phyloP scores from a whole-genome alignment of 2,329 filamentous ascomycete species.

The Colletotrichum sp. region DNA sequence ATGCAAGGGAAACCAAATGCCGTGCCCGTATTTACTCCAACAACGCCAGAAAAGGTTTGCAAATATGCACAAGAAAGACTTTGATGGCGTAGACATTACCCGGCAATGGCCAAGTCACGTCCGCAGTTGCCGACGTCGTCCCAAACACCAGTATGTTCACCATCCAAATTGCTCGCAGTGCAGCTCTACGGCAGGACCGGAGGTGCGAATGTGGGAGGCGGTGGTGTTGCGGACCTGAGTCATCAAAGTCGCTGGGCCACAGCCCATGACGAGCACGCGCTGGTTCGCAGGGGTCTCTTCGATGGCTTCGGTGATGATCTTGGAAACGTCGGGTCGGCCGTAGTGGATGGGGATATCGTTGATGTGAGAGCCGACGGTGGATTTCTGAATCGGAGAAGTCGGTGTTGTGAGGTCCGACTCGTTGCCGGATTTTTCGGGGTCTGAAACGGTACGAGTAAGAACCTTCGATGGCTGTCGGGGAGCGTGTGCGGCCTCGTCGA shows the following conservation, averaged over 20 bases:
- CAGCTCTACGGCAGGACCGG: slow-evolving; percentile 50
- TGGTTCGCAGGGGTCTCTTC: slow-evolving; percentile 29
- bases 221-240: slow-evolving; percentile 44
- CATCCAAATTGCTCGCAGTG: slow-evolving; percentile 55
- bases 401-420: slow-evolving; percentile 23
- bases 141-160: slow-evolving; percentile 26
- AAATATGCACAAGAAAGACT: slow-evolving; percentile 3
- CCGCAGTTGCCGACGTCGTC: neutral
- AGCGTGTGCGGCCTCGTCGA: neutral
- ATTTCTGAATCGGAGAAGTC: slow-evolving; percentile 4
- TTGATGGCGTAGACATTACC: neutral
- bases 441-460: slow-evolving; percentile 14
- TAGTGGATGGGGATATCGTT: slow-evolving; percentile 30
- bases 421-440: slow-evolving; percentile 23
- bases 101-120: neutral
- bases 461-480: slow-evolving; percentile 7
- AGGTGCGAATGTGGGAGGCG: slow-evolving; percentile 40
- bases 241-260: slow-evolving; percentile 51
- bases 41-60: neutral
- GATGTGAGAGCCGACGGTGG: neutral
- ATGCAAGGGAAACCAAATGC: neutral
- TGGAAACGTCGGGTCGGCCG: slow-evolving; percentile 41
- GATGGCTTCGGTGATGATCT: slow-evolving; percentile 38
- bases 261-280: slow-evolving; percentile 48
- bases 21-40: slow-evolving; percentile 7